phyloP scores from a whole-genome alignment of 495 filamentous ascomycete species.

The Talaromyces proteolyticus region DNA sequence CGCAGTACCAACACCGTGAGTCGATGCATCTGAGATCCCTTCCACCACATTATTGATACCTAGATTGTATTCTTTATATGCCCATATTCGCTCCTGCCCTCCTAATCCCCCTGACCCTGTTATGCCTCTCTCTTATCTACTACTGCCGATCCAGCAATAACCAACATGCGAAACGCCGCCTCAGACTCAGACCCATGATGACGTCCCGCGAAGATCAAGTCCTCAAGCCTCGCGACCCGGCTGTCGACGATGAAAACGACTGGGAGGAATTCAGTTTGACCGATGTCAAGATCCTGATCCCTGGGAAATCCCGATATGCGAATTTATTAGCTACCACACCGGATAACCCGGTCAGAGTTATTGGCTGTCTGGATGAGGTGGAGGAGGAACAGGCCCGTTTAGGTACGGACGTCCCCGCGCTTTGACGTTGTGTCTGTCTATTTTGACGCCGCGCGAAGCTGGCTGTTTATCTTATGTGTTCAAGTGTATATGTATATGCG shows the following conservation, averaged over 20 bases:
- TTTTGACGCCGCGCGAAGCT: too few relatives aligned
- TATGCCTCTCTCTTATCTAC: neutral
- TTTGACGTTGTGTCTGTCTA: constrained; percentile 1
- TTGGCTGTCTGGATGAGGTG: constrained; percentile 43
- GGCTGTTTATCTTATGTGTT: too few relatives aligned
- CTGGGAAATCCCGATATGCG: constrained; percentile 41
- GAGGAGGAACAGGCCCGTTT: constrained; percentile 36
- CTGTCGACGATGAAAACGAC: constrained; percentile 50
- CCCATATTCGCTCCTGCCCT: constrained; percentile 3
- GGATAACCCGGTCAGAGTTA: constrained; percentile 48
- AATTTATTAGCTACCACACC: constrained; percentile 49
- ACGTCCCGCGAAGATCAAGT: constrained; percentile 49
- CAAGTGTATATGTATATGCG: too few relatives aligned
- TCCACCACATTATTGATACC: too few relatives aligned
- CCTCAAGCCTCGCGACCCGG: constrained; percentile 47
- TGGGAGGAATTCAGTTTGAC: constrained; percentile 52
- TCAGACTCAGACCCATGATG: constrained; percentile 21
- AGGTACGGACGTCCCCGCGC: constrained; percentile 20
- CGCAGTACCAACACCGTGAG: too few relatives aligned
- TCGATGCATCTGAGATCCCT: too few relatives aligned
- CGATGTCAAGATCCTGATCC: constrained; percentile 45
- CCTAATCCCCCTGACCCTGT: neutral
- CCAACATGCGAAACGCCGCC: constrained; percentile 24
- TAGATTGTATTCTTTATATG: too few relatives aligned
- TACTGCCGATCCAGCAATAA: constrained; percentile 2